phyloP scores from a whole-genome alignment of 371 early-diverging fungal species.

The Lichtheimia ornata region DNA sequence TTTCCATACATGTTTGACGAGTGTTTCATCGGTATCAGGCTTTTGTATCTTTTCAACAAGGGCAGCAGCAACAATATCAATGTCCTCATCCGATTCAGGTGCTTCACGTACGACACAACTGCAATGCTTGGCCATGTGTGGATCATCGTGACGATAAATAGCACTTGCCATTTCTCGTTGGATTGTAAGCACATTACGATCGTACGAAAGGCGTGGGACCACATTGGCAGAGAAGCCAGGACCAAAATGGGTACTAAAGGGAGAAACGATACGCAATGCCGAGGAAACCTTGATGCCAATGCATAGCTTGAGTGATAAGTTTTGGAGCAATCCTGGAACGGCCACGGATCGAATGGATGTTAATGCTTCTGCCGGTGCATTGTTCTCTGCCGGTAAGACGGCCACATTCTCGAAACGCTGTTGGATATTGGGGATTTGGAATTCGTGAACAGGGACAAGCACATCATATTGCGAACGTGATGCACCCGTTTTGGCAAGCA shows the following conservation, averaged over 20 bases:
- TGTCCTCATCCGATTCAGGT: slow-evolving; percentile 51
- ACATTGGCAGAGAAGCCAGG: slow-evolving; percentile 60
- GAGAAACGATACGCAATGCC: slow-evolving; percentile 74
- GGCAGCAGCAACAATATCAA: slow-evolving; percentile 64
- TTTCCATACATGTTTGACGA: slow-evolving; percentile 54
- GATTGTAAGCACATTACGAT: slow-evolving; percentile 39
- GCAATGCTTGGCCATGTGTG: slow-evolving; percentile 68
- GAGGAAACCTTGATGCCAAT: slow-evolving; percentile 71
- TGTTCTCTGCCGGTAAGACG: slow-evolving; percentile 36
- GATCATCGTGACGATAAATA: slow-evolving; percentile 51
- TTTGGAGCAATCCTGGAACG: slow-evolving; percentile 39
- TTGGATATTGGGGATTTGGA: slow-evolving; percentile 65
- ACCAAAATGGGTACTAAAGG: slow-evolving; percentile 67
- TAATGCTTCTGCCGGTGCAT: slow-evolving; percentile 54
- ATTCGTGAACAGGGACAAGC: slow-evolving; percentile 67
- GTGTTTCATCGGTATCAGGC: slow-evolving; percentile 49
- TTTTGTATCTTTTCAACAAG: slow-evolving; percentile 57
- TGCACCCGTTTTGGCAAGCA: slow-evolving; percentile 21
- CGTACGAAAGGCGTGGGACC: slow-evolving; percentile 44
- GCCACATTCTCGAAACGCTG: slow-evolving; percentile 49
- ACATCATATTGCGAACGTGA: slow-evolving; percentile 26
- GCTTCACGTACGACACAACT: slow-evolving; percentile 67
- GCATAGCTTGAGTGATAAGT: slow-evolving; percentile 63
- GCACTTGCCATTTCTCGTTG: slow-evolving; percentile 63
- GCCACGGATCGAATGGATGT: slow-evolving; percentile 70